Base-by-base conservation (phyloP, 2,329 filamentous ascomycete genomes). In the Teratosphaeria destructans region DNA sequence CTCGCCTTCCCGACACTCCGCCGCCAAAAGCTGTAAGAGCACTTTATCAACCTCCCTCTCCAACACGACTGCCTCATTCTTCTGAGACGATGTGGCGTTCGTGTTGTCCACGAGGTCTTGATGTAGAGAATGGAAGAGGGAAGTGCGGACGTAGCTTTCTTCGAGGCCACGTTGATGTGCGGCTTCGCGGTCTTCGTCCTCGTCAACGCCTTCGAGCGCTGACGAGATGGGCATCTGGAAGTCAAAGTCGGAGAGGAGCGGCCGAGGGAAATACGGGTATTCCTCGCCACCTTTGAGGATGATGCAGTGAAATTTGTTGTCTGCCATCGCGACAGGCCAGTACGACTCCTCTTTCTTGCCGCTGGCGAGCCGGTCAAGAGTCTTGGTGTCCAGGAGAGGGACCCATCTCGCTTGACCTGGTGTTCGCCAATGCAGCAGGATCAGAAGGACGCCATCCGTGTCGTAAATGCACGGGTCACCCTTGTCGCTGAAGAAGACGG, bases 381-480 rank as follows among this genome's bases (percentile, higher is more conserved):
- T 84, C 60, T 82, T 90, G 0, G 95, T 99, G 74, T 99, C 93
- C 3, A 99, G 83, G 2, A 99, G 81, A 0, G 94, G 94, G 2
- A 95, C 85, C 94, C 94, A 99, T 61, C 83, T 86, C 10, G 92
- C 94, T 69, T 94, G 87, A 3, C 89, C 90, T 0, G 87, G 86
- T 26, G 81, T 86, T 8, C 94, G 87, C 94, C 94, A 99, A 75
- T 96, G 92, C 53, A 95, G 81, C 2, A 97, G 82, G 1, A 93
- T 88, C 12, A 97, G 81, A 1, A 99, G 79, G 0, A 93, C 90
- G 49, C 95, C 94, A 1, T 89, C 90, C 5, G 89, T 90, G 73
- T 97, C 94, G 74, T 97, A 99, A 60, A 97, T 92, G 73, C 90
- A 96, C 6, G 94, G 94, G 68, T 99, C 92, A n/a, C 94, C 94